Base-by-base conservation (phyloP, 441 rosid species). In the Adansonia rubrostipa region DNA sequence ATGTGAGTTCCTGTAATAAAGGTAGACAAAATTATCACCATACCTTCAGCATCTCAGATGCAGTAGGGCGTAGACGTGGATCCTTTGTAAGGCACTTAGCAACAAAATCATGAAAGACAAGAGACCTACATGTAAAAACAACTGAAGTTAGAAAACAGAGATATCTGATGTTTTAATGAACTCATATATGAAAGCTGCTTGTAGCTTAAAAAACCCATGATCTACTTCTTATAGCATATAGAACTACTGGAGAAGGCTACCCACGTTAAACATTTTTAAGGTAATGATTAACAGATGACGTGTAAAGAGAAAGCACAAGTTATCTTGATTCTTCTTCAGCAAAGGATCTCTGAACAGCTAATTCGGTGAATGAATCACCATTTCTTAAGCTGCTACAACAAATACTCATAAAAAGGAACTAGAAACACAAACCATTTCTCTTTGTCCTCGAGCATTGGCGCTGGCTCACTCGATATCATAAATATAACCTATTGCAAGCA, bases 361-460 rank as follows among this genome's bases (percentile, higher is more conserved):
- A 50, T 48, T 50, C 4, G 4, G 54, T 50, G 58, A 70, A 24
- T 15, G 7, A 8, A 70, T 70, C 9, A 50, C 45, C 47, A 62
- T 62, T 28, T 5, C 3, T 54, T 61, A 69, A 62, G 54, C 54
- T 66, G 50, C 6, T 74, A 51, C 14, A 28, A 19, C 17, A 74
- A 64, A 77, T 47, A 74, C 40, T 40, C n/a, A 48, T 42, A 64
- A 10, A 81, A 50, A 81, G 82, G 80, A 76, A 74, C 80, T 66
- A 22, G 42, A 77, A 69, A 83, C 54, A 79, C 92, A 6, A 83
- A 96, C 99, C 99, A 96, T 89, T 94, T 96, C 86, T 96, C 99
- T 94, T 96, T 96, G 84, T 96, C 99, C 86, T 96, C 98, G 20
- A 96, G 99, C 99, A 96, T 94, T 22, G 99, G 98, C 82, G 99